Evolutionary conservation across 352 stramenopile genomes (phyloP).

Genomic region (Phytopythium aichiense): DNA sequence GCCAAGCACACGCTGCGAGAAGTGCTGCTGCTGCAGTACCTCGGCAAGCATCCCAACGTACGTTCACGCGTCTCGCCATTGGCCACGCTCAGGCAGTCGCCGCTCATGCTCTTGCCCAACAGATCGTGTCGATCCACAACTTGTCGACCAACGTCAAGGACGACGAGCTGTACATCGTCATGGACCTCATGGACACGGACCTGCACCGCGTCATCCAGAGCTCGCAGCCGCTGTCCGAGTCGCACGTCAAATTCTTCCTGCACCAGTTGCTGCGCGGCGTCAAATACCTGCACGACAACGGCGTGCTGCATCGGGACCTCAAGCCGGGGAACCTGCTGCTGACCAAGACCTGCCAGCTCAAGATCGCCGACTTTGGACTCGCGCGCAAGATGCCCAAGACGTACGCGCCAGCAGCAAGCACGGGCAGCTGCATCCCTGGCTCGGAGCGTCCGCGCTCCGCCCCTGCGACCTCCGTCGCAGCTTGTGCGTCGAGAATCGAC

Average conservation of each 20-base stretch:
- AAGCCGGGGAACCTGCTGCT: conserved; percentile 83
- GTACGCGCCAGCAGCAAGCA: not conserved
- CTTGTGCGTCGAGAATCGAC: conserved; percentile 10
- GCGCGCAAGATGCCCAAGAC: conserved; percentile 47
- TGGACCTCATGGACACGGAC: conserved; percentile 95
- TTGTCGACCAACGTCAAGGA: conserved; percentile 82
- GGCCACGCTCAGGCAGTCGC: not conserved
- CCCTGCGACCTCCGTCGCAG: conserved; percentile 21
- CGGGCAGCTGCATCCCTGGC: not conserved
- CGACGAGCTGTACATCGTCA: conserved; percentile 94
- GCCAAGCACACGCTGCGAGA: conserved; percentile 89
- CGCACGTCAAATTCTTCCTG: conserved; percentile 89
- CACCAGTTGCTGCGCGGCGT: conserved; percentile 88
- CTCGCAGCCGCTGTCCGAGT: conserved; percentile 63
- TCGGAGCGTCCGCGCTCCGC: conserved; percentile 46
- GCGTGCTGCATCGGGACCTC: conserved; percentile 76
- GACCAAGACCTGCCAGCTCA: conserved; percentile 73
- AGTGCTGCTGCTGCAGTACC: conserved; percentile 80
- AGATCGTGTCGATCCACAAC: conserved; percentile 85
- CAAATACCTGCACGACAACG: conserved; percentile 73
- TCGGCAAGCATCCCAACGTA: conserved; percentile 87
- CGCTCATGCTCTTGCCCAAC: not conserved
- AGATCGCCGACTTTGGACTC: conserved; percentile 80
- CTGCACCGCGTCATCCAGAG: conserved; percentile 88
- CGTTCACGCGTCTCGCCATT: not conserved